Conservation (phyloP, 371 early-diverging fungal species). For the Fennellomyces sp. region DNA sequence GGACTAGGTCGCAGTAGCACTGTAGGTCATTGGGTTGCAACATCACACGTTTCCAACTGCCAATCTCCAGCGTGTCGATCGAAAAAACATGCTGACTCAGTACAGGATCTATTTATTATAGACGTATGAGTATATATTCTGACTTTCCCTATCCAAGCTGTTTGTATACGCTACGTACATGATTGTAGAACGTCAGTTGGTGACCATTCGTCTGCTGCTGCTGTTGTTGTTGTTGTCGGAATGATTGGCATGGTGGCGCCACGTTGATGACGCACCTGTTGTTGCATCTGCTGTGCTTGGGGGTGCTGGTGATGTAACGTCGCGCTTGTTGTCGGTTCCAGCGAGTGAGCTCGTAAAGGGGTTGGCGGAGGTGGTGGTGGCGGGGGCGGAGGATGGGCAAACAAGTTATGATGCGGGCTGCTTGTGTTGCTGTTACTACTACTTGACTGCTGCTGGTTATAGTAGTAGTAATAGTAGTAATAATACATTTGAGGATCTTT, state of each 20-base stretch:
- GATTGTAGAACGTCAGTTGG: neutral
- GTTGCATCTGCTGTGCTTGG: neutral
- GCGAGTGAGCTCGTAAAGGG: constrained; percentile 9
- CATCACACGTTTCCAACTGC: constrained; percentile 77
- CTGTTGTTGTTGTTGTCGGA: neutral
- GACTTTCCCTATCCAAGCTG: neutral
- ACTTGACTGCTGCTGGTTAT: constrained; percentile 33
- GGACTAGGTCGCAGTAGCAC: constrained; percentile 56
- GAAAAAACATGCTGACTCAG: constrained; percentile 24
- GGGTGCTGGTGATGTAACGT: neutral
- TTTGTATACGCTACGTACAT: neutral
- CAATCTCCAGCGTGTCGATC: constrained; percentile 69
- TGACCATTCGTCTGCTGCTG: neutral
- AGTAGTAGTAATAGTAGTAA: constrained; percentile 48
- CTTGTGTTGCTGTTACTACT: constrained; percentile 12
- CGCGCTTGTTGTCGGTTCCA: neutral
- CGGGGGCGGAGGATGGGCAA: constrained; percentile 8
- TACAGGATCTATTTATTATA: neutral
- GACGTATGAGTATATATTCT: neutral
- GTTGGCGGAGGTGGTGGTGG: constrained; percentile 14
- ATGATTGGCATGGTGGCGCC: constrained; percentile 12
- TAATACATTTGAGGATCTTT: constrained; percentile 37
- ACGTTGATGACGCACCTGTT: constrained; percentile 10
- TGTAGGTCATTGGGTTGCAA: constrained; percentile 55
- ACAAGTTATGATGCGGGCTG: neutral